Evolutionary conservation across 2,329 filamentous ascomycete genomes (phyloP).

Genomic region (Colletotrichum tropicale): DNA sequence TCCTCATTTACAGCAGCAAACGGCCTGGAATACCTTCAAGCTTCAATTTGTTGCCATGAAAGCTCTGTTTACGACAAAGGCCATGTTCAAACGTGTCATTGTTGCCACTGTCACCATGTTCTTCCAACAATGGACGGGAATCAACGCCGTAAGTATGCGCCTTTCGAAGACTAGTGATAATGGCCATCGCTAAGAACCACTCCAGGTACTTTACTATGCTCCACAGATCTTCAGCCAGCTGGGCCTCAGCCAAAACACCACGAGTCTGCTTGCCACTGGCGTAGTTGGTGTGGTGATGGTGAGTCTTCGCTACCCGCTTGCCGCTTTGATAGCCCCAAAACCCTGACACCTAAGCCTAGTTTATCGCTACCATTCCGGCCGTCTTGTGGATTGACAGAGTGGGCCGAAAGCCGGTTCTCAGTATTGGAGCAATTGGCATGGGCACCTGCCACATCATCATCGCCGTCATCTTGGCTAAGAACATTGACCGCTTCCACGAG

Average conservation of each 20-base stretch:
- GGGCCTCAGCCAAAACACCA: conserved; percentile 57
- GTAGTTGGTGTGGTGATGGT: conserved; percentile 77
- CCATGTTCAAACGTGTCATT: conserved; percentile 71
- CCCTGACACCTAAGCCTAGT: not conserved
- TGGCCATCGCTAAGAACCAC: rapidly evolving
- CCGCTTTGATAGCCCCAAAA: not conserved
- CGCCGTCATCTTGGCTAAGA: conserved; percentile 69
- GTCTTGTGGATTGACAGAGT: conserved; percentile 70
- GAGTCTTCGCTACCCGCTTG: conserved; percentile 31
- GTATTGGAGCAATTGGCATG: conserved; percentile 73
- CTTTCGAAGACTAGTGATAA: not conserved
- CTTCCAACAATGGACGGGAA: conserved; percentile 39
- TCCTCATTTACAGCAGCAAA: conserved; percentile 65
- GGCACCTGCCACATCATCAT: conserved; percentile 72
- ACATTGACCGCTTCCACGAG: conserved; percentile 60
- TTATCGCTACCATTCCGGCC: conserved; percentile 63
- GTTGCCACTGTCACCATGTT: conserved; percentile 64
- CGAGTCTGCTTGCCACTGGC: conserved; percentile 69
- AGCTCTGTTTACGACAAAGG: conserved; percentile 66
- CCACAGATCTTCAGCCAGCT: conserved; percentile 73
- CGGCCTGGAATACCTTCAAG: conserved; percentile 67
- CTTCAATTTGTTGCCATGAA: conserved; percentile 71
- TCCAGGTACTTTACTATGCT: conserved; percentile 63
- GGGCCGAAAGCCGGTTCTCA: conserved; percentile 66
- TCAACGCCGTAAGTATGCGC: conserved; percentile 52